Conservation (phyloP, 805 yeast species). For the Saccharomyces eubayanus region DNA sequence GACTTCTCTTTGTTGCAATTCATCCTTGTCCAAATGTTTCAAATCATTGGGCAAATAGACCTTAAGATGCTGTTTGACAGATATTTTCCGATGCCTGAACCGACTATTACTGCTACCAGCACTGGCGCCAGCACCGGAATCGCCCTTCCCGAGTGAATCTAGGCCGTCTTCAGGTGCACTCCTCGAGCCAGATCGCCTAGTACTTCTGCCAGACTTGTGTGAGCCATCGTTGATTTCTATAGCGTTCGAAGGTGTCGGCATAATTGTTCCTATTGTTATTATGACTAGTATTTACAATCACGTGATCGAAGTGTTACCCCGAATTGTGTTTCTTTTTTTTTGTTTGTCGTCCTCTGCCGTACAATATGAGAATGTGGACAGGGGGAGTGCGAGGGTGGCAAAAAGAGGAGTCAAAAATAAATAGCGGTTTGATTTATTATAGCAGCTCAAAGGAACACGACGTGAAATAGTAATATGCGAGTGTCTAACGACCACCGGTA, state of each 20-base stretch:
- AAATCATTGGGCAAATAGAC: constrained; percentile 71
- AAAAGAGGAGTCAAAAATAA: neutral
- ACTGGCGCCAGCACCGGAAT: constrained; percentile 3
- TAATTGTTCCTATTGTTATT: neutral
- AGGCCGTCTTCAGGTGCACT: neutral
- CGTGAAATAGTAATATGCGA: neutral
- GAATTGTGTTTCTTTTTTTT: neutral
- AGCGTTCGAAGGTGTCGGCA: constrained; percentile 10
- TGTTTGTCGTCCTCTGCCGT: neutral
- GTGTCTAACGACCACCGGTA: neutral
- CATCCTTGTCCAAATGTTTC: constrained; percentile 61
- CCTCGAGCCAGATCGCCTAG: constrained; percentile 3
- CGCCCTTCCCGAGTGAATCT: neutral
- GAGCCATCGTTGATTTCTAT: neutral
- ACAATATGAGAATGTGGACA: neutral
- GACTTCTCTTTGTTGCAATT: constrained; percentile 62
- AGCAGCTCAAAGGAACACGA: neutral
- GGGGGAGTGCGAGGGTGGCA: neutral
- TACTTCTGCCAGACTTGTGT: neutral
- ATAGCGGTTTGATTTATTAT: neutral
- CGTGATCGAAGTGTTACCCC: neutral
- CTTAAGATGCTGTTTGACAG: constrained; percentile 79
- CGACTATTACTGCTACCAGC: constrained; percentile 47
- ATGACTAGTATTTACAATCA: neutral
- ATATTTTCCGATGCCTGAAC: constrained; percentile 89